Evolutionary conservation across 2,329 filamentous ascomycete genomes (phyloP).

Genomic region (Zelopaecilomyces penicillatus): DNA sequence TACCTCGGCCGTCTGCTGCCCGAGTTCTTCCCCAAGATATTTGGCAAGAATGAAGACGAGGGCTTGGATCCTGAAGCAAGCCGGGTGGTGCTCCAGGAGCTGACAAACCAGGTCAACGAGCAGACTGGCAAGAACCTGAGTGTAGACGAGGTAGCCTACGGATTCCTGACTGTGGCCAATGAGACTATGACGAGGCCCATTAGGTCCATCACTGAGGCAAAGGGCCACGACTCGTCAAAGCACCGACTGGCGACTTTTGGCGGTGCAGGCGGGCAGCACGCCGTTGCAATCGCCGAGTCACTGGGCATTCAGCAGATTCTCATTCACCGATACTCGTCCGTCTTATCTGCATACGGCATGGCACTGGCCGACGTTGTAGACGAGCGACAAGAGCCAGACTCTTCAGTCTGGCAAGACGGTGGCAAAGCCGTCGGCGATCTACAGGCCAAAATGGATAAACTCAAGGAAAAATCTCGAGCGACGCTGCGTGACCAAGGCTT

Average conservation of each 20-base stretch:
- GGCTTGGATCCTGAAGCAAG: slow-evolving; percentile 70
- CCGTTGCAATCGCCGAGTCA: slow-evolving; percentile 80
- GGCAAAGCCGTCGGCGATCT: slow-evolving; percentile 53
- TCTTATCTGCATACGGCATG: slow-evolving; percentile 88
- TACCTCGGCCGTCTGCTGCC: slow-evolving; percentile 77
- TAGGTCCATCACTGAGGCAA: slow-evolving; percentile 81
- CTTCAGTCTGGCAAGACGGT: slow-evolving; percentile 51
- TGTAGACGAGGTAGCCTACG: slow-evolving; percentile 77
- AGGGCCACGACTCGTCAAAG: slow-evolving; percentile 83
- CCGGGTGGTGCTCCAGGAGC: slow-evolving; percentile 62
- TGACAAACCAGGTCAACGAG: slow-evolving; percentile 69
- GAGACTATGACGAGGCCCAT: slow-evolving; percentile 90
- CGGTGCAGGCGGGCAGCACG: slow-evolving; percentile 84
- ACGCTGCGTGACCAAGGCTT: slow-evolving; percentile 74
- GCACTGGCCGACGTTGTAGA: slow-evolving; percentile 88
- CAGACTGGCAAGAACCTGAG: slow-evolving; percentile 66
- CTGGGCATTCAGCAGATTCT: slow-evolving; percentile 80
- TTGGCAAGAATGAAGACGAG: slow-evolving; percentile 80
- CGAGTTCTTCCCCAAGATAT: slow-evolving; percentile 92
- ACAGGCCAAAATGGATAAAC: slow-evolving; percentile 64
- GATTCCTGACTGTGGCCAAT: slow-evolving; percentile 83
- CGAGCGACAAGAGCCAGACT: slow-evolving; percentile 73
- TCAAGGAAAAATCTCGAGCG: slow-evolving; percentile 65
- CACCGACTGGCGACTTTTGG: slow-evolving; percentile 90
- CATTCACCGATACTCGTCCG: slow-evolving; percentile 78